Conservation (phyloP, 129 eudicot species). For the Flaveria linearis region DNA sequence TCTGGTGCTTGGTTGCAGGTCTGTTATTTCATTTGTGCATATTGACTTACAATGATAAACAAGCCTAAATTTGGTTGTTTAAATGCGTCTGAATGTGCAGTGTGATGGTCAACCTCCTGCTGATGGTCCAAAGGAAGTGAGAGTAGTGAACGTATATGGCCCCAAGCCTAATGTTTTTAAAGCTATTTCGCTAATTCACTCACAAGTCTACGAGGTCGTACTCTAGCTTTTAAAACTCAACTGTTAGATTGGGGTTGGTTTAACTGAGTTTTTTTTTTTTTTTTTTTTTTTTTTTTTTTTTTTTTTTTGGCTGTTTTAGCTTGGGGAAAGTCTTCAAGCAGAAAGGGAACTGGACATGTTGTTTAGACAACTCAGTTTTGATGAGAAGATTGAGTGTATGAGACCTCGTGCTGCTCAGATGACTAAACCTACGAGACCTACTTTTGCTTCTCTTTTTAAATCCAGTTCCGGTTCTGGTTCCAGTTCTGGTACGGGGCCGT, state of each 20-base stretch:
- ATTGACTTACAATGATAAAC: background rate
- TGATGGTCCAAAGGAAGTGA: conserved; percentile 23
- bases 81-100: conserved; percentile 11
- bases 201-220: conserved; percentile 21
- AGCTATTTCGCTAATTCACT: conserved; percentile 20
- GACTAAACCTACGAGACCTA: background rate
- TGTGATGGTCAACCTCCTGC: conserved; percentile 9
- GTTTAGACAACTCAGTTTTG: conserved; percentile 19
- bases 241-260: background rate
- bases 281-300: too few relatives aligned
- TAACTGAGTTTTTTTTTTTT: background rate
- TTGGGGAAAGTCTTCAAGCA: conserved; percentile 13
- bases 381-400: conserved; percentile 16
- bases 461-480: background rate
- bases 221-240: background rate
- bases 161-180: conserved; percentile 23
- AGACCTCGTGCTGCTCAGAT: background rate
- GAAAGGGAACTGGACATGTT: background rate
- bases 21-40: background rate
- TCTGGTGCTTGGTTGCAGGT: conserved; percentile 32
- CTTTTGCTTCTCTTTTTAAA: background rate
- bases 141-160: conserved; percentile 26
- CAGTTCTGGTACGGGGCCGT: background rate
- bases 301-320: conserved; percentile 19
- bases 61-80: background rate